Base-by-base conservation (phyloP, 2,329 filamentous ascomycete genomes). In the Whalleya microplaca region DNA sequence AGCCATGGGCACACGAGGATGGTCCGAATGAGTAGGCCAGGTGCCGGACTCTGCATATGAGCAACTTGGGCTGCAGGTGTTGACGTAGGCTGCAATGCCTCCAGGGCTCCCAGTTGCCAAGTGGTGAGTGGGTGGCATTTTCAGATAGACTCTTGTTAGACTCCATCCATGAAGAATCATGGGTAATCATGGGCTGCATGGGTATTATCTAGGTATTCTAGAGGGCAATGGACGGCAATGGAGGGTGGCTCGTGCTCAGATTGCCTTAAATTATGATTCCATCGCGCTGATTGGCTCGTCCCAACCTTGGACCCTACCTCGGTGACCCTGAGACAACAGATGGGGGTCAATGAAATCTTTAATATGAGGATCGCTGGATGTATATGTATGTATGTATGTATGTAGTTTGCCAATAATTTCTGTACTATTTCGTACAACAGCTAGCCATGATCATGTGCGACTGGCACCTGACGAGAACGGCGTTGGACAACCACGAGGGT, bases 81-180 rank as follows among this genome's bases (percentile, higher is more conserved):
- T 64, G 61, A 64, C 61, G 61, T 64, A 64, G 55, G 55, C 45
- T 51, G 59, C 51, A 56, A 58, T 53, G 57, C 54, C 43, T 57
- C 55, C 42, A 4, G 9, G 23, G 9, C n/a, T n/a, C 48, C 52
- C 56, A 50, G 58, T 53, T 60, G 56, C 27, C 46, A 9, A 40
- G 19, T 40, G 52, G 44, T 53, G 27, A 37, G 32, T 37, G 55
- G 52, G 42, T 48, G 20, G 46, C 49, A 44, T 41, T n/a, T n/a
- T 48, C 47, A 45, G 51, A 58, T 58, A 55, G 52, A 53, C 52
- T 51, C n/a, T n/a, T n/a, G n/a, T n/a, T n/a, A n/a, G 23, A 23
- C 45, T 46, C 45, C 32, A 45, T 23, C 51, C 48, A 58, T 47
- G 45, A 20, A 52, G 41, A 40, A 51, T 23, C 32, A 47, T 27